Evolutionary conservation across 345 rosid species (phyloP), one percentile per base, ranked within the genome.

Genomic region (Hibiscus tridactylites): DNA sequence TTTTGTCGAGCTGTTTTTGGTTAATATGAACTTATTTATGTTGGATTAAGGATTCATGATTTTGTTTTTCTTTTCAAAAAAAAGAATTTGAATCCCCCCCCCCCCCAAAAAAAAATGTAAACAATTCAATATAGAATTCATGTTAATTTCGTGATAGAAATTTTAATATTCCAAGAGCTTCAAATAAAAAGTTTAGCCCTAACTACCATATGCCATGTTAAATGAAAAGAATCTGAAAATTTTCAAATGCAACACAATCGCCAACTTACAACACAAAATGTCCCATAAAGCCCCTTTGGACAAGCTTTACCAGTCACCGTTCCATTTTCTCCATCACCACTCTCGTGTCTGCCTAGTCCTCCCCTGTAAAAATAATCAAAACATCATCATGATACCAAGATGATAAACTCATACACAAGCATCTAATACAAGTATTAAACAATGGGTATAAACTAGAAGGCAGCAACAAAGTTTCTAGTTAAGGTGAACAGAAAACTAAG

Each of bases 221-320:
- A 65, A 19, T 13, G 8, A 64, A 64, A 64, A 39, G 68, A 65
- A 47, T 46, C 37, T 24, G 19, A 26, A 65, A 26, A 7, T 66
- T 46, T 26, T 66, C 21, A 66, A 33, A 66, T 26, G 74, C 15
- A 17, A 39, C 19, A 62, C 21, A 66, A 31, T 61, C 19, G 56
- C 68, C 11, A 50, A 61, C 53, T 21, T 74, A 96, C 99, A 94
- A 86, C 73, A 63, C 99, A 96, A 83, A 90, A 96, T 73, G 76
- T 87, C 71, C 99, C 99, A 58, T 86, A 88, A 57, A 92, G 91
- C 75, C 99, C 99, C 75, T 81, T 84, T 8, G 99, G 99, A 77
- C 99, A 95, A 72, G 94, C 88, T 74, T 87, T 91, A 60, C 99
- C 99, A 16, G 88, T 87, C 77, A 87, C 77, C 16, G 97, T 86